Conservation (phyloP, 306 rosid species). For the Castanea crenata region DNA sequence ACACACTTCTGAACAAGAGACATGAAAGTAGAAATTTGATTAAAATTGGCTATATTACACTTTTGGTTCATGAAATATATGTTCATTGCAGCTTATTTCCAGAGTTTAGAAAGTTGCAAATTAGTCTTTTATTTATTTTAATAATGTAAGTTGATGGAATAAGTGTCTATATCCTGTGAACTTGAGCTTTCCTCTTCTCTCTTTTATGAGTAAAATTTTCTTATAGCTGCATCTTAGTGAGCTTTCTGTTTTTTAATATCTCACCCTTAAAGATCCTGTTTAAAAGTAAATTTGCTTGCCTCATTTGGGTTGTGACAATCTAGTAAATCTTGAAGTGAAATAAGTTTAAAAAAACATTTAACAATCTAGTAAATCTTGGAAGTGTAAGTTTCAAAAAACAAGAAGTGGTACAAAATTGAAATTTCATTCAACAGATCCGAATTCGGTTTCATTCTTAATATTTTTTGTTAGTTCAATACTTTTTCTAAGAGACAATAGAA, state of each 20-base stretch:
- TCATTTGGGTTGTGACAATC: background rate
- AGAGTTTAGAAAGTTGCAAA: too few relatives aligned
- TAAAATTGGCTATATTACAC: too few relatives aligned
- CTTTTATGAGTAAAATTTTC: background rate
- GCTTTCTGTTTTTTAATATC: background rate
- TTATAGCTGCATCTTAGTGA: background rate
- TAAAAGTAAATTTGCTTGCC: background rate
- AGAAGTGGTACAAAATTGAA: background rate
- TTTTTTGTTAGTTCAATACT: background rate
- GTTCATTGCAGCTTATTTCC: too few relatives aligned
- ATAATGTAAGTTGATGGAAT: too few relatives aligned
- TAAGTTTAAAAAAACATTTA: background rate
- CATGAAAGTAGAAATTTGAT: too few relatives aligned
- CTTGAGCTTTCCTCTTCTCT: background rate
- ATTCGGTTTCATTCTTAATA: background rate
- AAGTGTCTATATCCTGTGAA: background rate
- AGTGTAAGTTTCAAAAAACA: background rate
- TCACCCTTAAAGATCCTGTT: background rate
- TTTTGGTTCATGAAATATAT: background rate
- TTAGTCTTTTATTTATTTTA: too few relatives aligned
- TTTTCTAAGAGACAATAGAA: background rate
- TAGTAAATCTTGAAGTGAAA: background rate
- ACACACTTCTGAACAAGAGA: background rate
- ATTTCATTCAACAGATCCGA: background rate
- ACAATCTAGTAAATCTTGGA: background rate